phyloP scores from a whole-genome alignment of 108 stramenopile species.

The Cyclotella baltica region DNA sequence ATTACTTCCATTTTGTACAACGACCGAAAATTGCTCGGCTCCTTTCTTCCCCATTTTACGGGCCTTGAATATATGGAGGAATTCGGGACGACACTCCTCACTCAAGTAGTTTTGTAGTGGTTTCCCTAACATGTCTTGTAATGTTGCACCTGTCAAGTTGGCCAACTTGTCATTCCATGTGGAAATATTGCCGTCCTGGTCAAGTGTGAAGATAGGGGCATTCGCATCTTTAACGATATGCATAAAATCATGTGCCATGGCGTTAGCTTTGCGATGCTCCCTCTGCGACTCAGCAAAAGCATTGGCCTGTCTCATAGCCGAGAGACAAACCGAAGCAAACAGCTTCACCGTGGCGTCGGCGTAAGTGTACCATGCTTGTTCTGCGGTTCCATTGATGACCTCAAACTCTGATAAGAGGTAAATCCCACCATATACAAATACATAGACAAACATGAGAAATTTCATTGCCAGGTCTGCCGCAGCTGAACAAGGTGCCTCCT shows the following conservation, averaged over 20 bases:
- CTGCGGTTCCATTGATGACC: neutral
- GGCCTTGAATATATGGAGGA: neutral
- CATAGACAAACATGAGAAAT: neutral
- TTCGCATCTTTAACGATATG: constrained; percentile 18
- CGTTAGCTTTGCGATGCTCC: neutral
- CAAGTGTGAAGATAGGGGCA: constrained; percentile 38
- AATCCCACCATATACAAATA: neutral
- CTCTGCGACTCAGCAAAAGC: neutral
- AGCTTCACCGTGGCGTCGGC: neutral
- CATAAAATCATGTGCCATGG: neutral
- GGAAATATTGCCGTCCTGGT: constrained; percentile 9
- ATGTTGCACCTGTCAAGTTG: neutral
- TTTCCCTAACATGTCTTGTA: constrained; percentile 16
- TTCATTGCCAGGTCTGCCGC: neutral
- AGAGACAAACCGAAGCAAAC: neutral
- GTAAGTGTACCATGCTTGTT: neutral
- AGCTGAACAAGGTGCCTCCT: neutral
- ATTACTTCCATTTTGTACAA: neutral
- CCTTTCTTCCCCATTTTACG: neutral
- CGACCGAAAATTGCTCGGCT: neutral
- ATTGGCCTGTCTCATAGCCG: neutral
- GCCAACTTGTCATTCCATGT: constrained; percentile 16
- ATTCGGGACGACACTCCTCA: neutral
- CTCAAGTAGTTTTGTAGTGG: neutral
- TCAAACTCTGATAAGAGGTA: neutral